Conservation (phyloP, 2,329 filamentous ascomycete species). For the Trichoderma polysporum region DNA sequence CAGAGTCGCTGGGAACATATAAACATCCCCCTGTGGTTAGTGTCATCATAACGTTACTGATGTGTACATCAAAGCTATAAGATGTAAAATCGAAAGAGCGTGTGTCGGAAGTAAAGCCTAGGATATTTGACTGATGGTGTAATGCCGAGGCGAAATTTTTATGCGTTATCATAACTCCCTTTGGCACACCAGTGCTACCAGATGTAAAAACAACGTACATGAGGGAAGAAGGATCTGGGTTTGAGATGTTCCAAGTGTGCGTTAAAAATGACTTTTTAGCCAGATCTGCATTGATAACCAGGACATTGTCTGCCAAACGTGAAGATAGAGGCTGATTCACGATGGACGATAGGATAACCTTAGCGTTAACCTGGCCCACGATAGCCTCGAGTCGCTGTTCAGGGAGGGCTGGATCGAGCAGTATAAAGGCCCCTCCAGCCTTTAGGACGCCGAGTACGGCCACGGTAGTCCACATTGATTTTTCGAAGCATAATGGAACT, state of each 20-base stretch:
- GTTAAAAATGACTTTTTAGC: too few relatives aligned
- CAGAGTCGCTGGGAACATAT: slow-evolving; percentile 25
- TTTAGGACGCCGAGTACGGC: slow-evolving; percentile 8
- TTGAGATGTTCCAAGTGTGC: not conserved
- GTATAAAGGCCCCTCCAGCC: slow-evolving; percentile 22
- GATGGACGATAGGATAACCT: not conserved
- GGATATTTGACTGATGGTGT: not conserved
- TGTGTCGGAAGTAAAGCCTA: slow-evolving; percentile 1
- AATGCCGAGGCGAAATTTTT: not conserved
- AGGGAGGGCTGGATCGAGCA: slow-evolving; percentile 20
- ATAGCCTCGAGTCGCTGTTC: not conserved
- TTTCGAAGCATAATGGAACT: slow-evolving; percentile 38
- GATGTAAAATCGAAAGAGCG: slow-evolving; percentile 25
- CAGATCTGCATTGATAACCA: not conserved
- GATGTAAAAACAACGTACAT: slow-evolving; percentile 50
- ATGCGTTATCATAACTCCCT: slow-evolving; percentile 42
- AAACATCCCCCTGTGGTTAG: slow-evolving; percentile 24
- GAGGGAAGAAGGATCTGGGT: not conserved
- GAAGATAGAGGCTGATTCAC: not conserved
- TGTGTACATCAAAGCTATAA: slow-evolving; percentile 24
- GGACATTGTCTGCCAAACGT: not conserved
- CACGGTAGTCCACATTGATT: slow-evolving; percentile 33
- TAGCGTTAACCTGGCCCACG: not conserved
- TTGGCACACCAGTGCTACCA: slow-evolving; percentile 50
- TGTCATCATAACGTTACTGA: slow-evolving; percentile 19